Conservation (phyloP, 129 eudicot species). For the Tagetes erecta region DNA sequence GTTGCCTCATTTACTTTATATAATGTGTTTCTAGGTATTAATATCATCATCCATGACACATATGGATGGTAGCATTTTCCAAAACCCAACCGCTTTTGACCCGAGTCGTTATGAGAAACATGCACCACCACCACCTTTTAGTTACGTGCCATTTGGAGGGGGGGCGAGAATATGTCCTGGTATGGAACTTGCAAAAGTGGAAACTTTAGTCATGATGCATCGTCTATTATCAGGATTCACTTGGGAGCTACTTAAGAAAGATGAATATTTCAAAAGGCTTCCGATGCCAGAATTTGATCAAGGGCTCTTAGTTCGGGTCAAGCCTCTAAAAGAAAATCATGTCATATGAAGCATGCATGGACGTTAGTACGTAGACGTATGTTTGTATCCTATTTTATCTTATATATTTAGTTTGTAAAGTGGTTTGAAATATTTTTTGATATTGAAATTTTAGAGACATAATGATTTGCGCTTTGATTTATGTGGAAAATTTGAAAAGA, state of each 20-base stretch:
- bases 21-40: conserved; percentile 38
- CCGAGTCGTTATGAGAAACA: conserved; percentile 56
- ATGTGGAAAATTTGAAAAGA: too few relatives aligned
- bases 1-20: not conserved
- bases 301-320: conserved; percentile 52
- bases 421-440: not conserved
- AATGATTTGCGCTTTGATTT: too few relatives aligned
- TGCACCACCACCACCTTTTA: conserved; percentile 62
- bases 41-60: conserved; percentile 53
- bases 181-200: conserved; percentile 71
- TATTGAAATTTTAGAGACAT: too few relatives aligned
- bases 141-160: conserved; percentile 65
- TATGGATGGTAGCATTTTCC: conserved; percentile 54
- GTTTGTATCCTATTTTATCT: not conserved
- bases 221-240: conserved; percentile 47
- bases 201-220: conserved; percentile 55
- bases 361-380: not conserved
- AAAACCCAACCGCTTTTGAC: conserved; percentile 52
- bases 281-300: conserved; percentile 65
- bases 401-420: not conserved
- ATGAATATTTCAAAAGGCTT: conserved; percentile 43
- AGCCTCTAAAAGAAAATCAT: conserved; percentile 15
- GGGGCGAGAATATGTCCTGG: conserved; percentile 78
- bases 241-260: conserved; percentile 51
- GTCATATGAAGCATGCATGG: not conserved